phyloP scores from a whole-genome alignment of 495 filamentous ascomycete species.

The Neurospora discreta region DNA sequence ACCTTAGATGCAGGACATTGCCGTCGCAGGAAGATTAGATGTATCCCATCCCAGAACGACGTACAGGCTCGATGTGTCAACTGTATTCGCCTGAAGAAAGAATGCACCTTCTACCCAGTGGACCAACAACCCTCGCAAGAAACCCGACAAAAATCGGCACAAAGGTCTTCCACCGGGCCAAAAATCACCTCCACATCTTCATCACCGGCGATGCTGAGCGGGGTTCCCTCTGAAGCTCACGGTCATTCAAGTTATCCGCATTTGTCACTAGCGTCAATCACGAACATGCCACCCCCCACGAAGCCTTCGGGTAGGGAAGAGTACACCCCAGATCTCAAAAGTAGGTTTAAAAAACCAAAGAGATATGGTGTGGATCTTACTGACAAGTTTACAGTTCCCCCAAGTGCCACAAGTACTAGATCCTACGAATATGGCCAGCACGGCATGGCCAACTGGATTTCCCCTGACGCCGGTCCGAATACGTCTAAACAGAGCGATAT shows the following conservation, averaged over 20 bases:
- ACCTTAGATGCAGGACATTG: slow-evolving; percentile 59
- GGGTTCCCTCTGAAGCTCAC: slow-evolving; percentile 32
- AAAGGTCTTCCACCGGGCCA: slow-evolving; percentile 27
- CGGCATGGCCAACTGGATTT: slow-evolving; percentile 32
- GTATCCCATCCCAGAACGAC: slow-evolving; percentile 70
- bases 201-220: slow-evolving; percentile 36
- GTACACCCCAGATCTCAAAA: slow-evolving; percentile 26
- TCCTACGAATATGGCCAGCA: slow-evolving; percentile 30
- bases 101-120: slow-evolving; percentile 89
- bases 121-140: slow-evolving; percentile 62
- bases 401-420: slow-evolving; percentile 21
- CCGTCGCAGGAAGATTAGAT: slow-evolving; percentile 89
- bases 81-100: slow-evolving; percentile 92
- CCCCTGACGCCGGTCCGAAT: slow-evolving; percentile 25
- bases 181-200: slow-evolving; percentile 36
- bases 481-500: slow-evolving; percentile 26
- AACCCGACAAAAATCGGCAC: slow-evolving; percentile 25
- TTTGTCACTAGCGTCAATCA: slow-evolving; percentile 37
- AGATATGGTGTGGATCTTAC: slow-evolving; percentile 1
- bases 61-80: slow-evolving; percentile 79
- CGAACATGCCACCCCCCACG: slow-evolving; percentile 37
- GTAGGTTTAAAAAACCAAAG: slow-evolving; percentile 24
- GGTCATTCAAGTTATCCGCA: slow-evolving; percentile 31
- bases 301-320: slow-evolving; percentile 26
- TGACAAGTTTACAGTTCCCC: slow-evolving; percentile 26